Conservation (phyloP, 2,329 filamentous ascomycete species). For the Scopulariopsis brevicaulis region DNA sequence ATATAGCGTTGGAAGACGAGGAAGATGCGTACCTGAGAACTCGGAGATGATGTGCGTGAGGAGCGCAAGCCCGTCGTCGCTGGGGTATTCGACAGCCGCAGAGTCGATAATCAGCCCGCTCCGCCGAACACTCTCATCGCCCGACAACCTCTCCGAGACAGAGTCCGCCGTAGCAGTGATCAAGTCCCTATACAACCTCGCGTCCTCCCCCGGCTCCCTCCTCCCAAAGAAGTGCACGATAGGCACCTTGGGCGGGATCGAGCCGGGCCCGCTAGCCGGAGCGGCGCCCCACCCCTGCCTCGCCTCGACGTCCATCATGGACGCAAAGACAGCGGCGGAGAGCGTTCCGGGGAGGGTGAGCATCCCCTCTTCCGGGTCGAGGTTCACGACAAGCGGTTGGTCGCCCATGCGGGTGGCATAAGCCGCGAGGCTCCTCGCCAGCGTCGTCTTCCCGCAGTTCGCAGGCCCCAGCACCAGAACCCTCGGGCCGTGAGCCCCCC, state of each 20-base stretch:
- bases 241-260: slow-evolving; percentile 82
- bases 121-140: slow-evolving; percentile 59
- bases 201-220: slow-evolving; percentile 60
- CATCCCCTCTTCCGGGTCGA: slow-evolving; percentile 73
- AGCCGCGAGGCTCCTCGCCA: slow-evolving; percentile 65
- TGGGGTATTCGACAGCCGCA: slow-evolving; percentile 55
- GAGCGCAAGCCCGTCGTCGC: slow-evolving; percentile 59
- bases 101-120: slow-evolving; percentile 83
- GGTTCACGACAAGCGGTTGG: slow-evolving; percentile 73
- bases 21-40: slow-evolving; percentile 29
- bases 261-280: slow-evolving; percentile 80
- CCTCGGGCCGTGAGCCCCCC: slow-evolving; percentile 53
- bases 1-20: background rate
- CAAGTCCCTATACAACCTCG: slow-evolving; percentile 60
- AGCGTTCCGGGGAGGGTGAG: slow-evolving; percentile 70
- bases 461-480: slow-evolving; percentile 73
- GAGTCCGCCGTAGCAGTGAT: slow-evolving; percentile 68
- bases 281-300: slow-evolving; percentile 84
- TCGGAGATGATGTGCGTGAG: slow-evolving; percentile 63
- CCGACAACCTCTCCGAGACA: slow-evolving; percentile 64
- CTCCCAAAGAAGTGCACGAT: slow-evolving; percentile 83
- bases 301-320: slow-evolving; percentile 67
- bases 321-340: slow-evolving; percentile 77
- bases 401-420: slow-evolving; percentile 66
- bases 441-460: slow-evolving; percentile 71